These are phyloP conservation scores for Tricladium varicosporioides DNA, from an alignment of 2,329 filamentous ascomycete genomes.

Conservation along the genomic window DNA sequence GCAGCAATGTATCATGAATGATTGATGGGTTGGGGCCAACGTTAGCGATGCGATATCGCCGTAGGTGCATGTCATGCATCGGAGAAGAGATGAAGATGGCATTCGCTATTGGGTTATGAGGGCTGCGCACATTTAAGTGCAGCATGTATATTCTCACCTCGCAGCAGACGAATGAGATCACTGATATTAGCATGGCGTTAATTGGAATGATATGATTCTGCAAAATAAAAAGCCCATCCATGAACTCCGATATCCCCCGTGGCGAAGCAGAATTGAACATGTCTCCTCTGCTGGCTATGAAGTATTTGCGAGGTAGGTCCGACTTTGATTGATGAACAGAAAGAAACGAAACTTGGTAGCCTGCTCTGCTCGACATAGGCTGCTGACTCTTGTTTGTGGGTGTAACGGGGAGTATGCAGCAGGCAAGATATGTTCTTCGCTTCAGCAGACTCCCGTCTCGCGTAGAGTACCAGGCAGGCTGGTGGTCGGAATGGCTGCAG, in stretches of 20 bases:
- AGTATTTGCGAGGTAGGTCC: not conserved
- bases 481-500: not conserved
- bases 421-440: conserved; percentile 2
- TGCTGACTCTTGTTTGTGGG: not conserved
- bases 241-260: not conserved
- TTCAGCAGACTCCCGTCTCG: conserved; percentile 1
- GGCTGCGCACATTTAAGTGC: not conserved
- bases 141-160: not conserved
- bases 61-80: conserved; percentile 13
- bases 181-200: conserved; percentile 5
- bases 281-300: not conserved
- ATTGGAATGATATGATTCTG: conserved; percentile 4
- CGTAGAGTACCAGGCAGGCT: not conserved
- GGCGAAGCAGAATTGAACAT: too few relatives aligned
- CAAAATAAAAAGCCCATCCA: not conserved
- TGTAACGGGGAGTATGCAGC: not conserved
- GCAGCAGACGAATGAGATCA: not conserved
- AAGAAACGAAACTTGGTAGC: not conserved
- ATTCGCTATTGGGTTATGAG: not conserved
- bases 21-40: conserved; percentile 4
- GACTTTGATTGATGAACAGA: not conserved
- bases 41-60: conserved; percentile 9
- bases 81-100: conserved; percentile 1
- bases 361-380: not conserved
- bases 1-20: conserved; percentile 12